These are phyloP conservation scores for Neocatenulostroma microsporum DNA, from an alignment of 2,329 filamentous ascomycete species.

Conservation along the genomic window DNA sequence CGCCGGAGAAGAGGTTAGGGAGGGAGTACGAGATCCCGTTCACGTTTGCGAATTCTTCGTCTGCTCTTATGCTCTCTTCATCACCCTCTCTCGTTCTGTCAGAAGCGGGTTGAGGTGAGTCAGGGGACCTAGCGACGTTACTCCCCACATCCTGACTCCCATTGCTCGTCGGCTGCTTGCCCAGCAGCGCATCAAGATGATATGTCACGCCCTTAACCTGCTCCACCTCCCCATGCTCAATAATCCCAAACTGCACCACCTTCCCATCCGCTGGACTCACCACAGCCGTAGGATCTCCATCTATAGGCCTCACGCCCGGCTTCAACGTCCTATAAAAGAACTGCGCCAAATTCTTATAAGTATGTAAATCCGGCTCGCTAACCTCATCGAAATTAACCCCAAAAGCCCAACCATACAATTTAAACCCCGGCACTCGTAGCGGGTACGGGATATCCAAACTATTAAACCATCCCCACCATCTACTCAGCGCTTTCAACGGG, in stretches of 20 bases:
- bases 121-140: slow-evolving; percentile 30
- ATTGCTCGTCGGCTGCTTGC: slow-evolving; percentile 43
- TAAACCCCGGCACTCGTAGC: slow-evolving; percentile 80
- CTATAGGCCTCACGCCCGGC: slow-evolving; percentile 75
- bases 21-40: slow-evolving; percentile 96
- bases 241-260: slow-evolving; percentile 83
- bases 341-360: slow-evolving; percentile 84
- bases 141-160: slow-evolving; percentile 29
- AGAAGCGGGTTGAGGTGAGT: slow-evolving; percentile 28
- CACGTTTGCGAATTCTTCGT: slow-evolving; percentile 87
- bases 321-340: slow-evolving; percentile 98
- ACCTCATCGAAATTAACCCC: slow-evolving; percentile 88
- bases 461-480: slow-evolving; percentile 86
- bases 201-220: slow-evolving; percentile 99
- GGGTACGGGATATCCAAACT: slow-evolving; percentile 82
- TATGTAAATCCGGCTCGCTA: slow-evolving; percentile 76
- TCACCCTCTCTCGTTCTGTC: slow-evolving; percentile 34
- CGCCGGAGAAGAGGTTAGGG: slow-evolving; percentile 77
- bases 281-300: slow-evolving; percentile 70
- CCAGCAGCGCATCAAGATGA: slow-evolving; percentile 84
- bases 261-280: slow-evolving; percentile 86
- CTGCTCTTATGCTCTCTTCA: slow-evolving; percentile 62
- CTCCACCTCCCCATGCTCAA: slow-evolving; percentile 89
- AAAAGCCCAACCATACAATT: slow-evolving; percentile 82
- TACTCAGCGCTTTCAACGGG: slow-evolving; percentile 81